Percentiles rank a stretch among this genome's conserved stretches.
phyloP scores from a whole-genome alignment of 1,139 yeast species.

The Candida labiduridarum region DNA sequence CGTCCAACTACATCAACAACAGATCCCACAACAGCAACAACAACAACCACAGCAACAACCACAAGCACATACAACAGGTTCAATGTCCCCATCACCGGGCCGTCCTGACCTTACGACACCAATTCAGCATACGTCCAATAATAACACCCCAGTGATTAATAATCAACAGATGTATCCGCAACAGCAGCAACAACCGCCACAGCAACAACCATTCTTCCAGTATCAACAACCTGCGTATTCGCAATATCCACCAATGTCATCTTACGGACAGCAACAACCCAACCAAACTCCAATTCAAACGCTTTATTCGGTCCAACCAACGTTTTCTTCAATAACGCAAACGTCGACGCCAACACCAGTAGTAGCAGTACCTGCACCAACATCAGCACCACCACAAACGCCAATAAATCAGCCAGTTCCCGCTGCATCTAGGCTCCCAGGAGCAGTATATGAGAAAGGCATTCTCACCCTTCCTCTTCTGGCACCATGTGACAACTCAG shows the following conservation, averaged over 20 bases:
- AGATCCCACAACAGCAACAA: not conserved
- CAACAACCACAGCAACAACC: not conserved
- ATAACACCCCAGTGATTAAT: not conserved
- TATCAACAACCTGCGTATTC: not conserved
- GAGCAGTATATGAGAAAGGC: slow-evolving; percentile 17
- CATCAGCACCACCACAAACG: not conserved
- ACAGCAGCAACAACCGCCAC: not conserved
- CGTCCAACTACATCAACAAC: not conserved
- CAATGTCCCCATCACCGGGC: not conserved
- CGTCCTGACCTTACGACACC: not conserved
- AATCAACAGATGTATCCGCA: not conserved
- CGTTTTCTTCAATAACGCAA: no score
- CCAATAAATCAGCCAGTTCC: not conserved
- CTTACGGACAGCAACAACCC: not conserved
- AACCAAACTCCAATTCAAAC: slow-evolving; percentile 11
- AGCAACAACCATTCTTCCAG: slow-evolving; percentile 1
- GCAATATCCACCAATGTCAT: not conserved
- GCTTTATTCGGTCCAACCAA: no score
- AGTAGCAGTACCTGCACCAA: slow-evolving; percentile 11
- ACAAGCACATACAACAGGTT: not conserved
- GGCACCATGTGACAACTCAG: not conserved
- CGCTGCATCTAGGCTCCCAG: not conserved
- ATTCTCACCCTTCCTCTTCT: not conserved
- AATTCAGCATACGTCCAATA: no score
- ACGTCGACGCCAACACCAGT: no score